A percentile compares a stretch with the other conserved stretches of the same genome.
Evolutionary conservation across 2,329 filamentous ascomycete species (phyloP).

Genomic region (Corniculantispora saksenae): DNA sequence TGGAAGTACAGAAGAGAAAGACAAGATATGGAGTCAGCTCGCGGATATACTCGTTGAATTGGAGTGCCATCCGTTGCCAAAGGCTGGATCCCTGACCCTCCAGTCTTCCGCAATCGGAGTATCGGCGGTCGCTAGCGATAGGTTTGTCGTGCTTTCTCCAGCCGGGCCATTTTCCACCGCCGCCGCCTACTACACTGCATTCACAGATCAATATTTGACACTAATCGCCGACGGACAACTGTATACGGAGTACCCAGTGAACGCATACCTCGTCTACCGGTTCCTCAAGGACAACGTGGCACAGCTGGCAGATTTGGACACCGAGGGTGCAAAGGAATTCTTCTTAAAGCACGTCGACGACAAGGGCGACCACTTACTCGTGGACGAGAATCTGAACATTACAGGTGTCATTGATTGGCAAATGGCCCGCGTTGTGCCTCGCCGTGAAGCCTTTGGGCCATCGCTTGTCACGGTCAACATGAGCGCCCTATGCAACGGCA

Average conservation of each 20-base stretch:
- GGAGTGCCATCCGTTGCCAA: not conserved
- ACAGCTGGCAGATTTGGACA: not conserved
- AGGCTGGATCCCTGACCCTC: not conserved
- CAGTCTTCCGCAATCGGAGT: not conserved
- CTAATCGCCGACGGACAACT: constrained; percentile 26
- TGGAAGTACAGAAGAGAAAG: not conserved
- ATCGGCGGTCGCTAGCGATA: not conserved
- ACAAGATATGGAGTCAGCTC: not conserved
- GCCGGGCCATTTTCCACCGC: not conserved
- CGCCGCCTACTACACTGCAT: not conserved
- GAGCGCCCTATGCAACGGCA: constrained; percentile 18
- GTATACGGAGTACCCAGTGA: constrained; percentile 25
- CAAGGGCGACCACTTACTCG: constrained; percentile 51
- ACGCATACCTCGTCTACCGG: constrained; percentile 34
- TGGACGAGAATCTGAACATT: constrained; percentile 46
- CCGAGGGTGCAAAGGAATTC: not conserved
- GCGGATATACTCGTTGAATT: not conserved
- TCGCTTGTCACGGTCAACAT: constrained; percentile 24
- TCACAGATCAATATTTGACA: not conserved
- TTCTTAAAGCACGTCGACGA: constrained; percentile 33
- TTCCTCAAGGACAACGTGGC: constrained; percentile 29
- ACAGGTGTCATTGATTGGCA: constrained; percentile 51
- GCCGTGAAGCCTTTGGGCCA: constrained; percentile 22
- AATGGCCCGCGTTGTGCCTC: constrained; percentile 25
- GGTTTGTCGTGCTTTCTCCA: not conserved